Conservation (phyloP, 352 stramenopile species). For the Phytopythium oedochilum region DNA sequence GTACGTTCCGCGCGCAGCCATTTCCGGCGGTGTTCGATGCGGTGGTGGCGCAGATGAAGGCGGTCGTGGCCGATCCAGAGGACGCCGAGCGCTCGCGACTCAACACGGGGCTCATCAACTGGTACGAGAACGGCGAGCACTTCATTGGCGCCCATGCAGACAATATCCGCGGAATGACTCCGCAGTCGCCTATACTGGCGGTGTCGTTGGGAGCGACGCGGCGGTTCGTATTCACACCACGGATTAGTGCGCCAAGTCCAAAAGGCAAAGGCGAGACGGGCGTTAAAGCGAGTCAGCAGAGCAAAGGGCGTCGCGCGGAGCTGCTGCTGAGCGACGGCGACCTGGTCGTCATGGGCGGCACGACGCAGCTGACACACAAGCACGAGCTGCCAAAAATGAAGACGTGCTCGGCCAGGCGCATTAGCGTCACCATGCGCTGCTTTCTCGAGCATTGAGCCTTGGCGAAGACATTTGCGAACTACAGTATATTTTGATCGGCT, state of each 20-base stretch:
- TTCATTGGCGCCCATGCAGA: slow-evolving; percentile 81
- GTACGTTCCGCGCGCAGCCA: slow-evolving; percentile 37
- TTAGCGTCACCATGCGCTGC: slow-evolving; percentile 50
- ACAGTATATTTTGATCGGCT: no score
- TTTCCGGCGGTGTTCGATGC: slow-evolving; percentile 33
- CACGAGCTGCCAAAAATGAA: slow-evolving; percentile 78
- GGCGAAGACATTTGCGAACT: no score
- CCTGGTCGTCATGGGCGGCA: slow-evolving; percentile 78
- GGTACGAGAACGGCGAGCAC: slow-evolving; percentile 78
- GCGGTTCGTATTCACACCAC: slow-evolving; percentile 64
- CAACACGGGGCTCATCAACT: slow-evolving; percentile 71
- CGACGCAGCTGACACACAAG: slow-evolving; percentile 70
- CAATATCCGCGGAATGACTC: slow-evolving; percentile 49
- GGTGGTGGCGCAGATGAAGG: slow-evolving; percentile 39
- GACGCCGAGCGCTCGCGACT: slow-evolving; percentile 23
- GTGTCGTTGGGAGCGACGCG: slow-evolving; percentile 65
- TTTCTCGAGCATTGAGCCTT: slow-evolving; percentile 17
- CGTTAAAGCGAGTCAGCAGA: slow-evolving; percentile 9
- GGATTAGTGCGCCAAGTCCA: no score
- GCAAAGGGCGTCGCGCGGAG: slow-evolving; percentile 23
- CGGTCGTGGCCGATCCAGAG: slow-evolving; percentile 34
- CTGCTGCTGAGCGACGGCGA: slow-evolving; percentile 63
- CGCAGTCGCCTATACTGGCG: slow-evolving; percentile 49
- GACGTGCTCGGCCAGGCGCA: slow-evolving; percentile 26
- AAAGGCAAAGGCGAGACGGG: slow-evolving; percentile 8